A percentile compares a stretch with the other conserved stretches of the same genome.
These are phyloP conservation scores for Linum usitatissimum DNA, from an alignment of 345 rosid genomes.

Conservation along the genomic window DNA sequence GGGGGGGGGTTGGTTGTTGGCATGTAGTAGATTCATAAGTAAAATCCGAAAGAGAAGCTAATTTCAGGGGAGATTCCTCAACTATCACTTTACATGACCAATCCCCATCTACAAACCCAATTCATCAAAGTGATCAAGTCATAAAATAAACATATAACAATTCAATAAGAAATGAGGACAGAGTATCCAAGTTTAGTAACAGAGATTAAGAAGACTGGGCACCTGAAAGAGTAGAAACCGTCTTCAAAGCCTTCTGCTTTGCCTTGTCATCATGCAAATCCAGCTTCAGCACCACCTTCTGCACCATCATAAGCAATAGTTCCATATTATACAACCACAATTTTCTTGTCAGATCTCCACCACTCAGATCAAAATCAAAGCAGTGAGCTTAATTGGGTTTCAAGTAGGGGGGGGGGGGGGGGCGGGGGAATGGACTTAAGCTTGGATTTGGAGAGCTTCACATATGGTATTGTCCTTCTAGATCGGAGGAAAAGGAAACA, in stretches of 20 bases:
- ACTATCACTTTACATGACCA: not conserved
- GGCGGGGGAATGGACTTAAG: too few relatives aligned
- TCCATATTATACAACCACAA: too few relatives aligned
- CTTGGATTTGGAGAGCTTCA: too few relatives aligned
- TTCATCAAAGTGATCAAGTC: too few relatives aligned
- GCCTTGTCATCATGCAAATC: slow-evolving; percentile 66
- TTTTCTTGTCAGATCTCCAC: not conserved
- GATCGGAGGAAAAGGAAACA: too few relatives aligned
- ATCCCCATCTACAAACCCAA: not conserved
- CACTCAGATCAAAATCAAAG: not conserved
- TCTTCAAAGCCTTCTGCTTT: slow-evolving; percentile 80
- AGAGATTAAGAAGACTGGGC: not conserved
- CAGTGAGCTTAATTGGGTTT: too few relatives aligned
- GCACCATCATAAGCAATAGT: too few relatives aligned
- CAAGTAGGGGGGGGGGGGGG: too few relatives aligned
- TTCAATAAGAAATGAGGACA: too few relatives aligned
- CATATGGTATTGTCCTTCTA: too few relatives aligned
- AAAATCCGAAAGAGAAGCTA: not conserved
- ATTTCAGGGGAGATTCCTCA: not conserved
- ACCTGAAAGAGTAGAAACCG: slow-evolving; percentile 82
- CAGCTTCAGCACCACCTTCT: slow-evolving; percentile 72
- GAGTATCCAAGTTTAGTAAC: not conserved
- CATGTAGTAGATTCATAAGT: not conserved
- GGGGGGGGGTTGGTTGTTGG: too few relatives aligned
- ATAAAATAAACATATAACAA: too few relatives aligned